Evolutionary conservation across 176 grass and related monocot species (phyloP).

Genomic region (Canna indica): DNA sequence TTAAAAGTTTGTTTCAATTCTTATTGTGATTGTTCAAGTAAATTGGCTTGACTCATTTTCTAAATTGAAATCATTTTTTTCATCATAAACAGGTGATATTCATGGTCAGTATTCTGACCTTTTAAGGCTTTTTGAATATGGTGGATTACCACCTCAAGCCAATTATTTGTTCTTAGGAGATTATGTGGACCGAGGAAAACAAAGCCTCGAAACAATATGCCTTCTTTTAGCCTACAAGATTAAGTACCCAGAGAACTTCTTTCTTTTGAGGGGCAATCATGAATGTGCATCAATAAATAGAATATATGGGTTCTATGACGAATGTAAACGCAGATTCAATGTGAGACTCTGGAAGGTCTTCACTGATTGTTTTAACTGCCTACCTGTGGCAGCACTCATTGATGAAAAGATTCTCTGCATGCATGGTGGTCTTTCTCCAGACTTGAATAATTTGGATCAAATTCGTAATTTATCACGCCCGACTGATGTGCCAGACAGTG

Average conservation of each 20-base stretch:
- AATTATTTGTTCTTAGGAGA: conserved; percentile 10
- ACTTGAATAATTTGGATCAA: conserved; percentile 3
- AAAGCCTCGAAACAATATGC: conserved; percentile 9
- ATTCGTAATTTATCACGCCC: background rate
- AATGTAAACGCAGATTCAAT: conserved; percentile 7
- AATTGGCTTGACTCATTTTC: background rate
- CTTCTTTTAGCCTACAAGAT: conserved; percentile 12
- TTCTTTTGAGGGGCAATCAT: conserved; percentile 12
- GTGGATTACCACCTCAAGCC: conserved; percentile 8
- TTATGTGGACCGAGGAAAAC: conserved; percentile 9
- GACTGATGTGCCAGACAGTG: conserved; percentile 1
- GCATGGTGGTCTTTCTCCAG: conserved; percentile 8
- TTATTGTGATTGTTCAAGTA: background rate
- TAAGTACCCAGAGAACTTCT: conserved; percentile 8
- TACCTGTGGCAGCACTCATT: conserved; percentile 6
- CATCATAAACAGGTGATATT: background rate
- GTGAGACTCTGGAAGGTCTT: conserved; percentile 11
- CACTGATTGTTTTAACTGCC: conserved; percentile 7
- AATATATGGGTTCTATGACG: conserved; percentile 5
- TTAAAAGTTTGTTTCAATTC: background rate
- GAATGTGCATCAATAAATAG: conserved; percentile 9
- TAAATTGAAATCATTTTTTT: background rate
- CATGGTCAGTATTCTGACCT: conserved; percentile 6
- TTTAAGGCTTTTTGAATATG: conserved; percentile 5
- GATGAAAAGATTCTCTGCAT: conserved; percentile 8